Evolutionary conservation across 2,329 filamentous ascomycete species (phyloP), one percentile per base, ranked within the genome.

Genomic region (Fusarium lyarnte): DNA sequence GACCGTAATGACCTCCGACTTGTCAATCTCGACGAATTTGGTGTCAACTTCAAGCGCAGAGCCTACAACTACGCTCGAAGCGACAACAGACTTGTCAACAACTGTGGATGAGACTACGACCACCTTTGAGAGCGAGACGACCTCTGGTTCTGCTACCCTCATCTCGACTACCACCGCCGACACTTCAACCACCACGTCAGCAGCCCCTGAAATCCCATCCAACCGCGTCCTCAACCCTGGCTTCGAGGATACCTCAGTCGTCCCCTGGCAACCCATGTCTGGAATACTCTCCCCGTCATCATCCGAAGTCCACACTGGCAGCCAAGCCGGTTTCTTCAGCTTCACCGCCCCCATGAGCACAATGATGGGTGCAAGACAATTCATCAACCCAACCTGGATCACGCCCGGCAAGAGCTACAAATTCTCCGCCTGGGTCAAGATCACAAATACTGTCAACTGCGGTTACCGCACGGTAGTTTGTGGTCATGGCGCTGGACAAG

Each of bases 41-140:
- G 19, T 57, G n/a, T 31, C 63, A n/a, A 58, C 43, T 6, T 33
- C 43, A 21, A 65, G 36, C 14, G 33, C 33, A 25, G 51, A 65
- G 38, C 17, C 38, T 13, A 43, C 60, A 16, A 47, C 41, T 31
- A 39, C 60, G 45, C 25, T 36, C 2, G 33, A 38, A 2, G 16
- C 43, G 13, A 29, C 25, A 36, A n/a, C 58, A 39, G n/a, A 35
- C 5, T 5, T n/a, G 8, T 35, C 59, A 38, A 29, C 33, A n/a
- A 38, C 21, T 2, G 8, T 29, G n/a, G 45, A 39, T 4, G 43
- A 33, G 27, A 33, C 55, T 1, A 52, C 17, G 2, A 53, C 55
- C 12, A 51, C 25, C 2, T 13, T 47, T 11, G 39, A 39, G 13
- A 39, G 23, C 14, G 33, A 53, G 49, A 27, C 23, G 11, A 23